phyloP scores from a whole-genome alignment of 345 rosid species.

The Eutrema yunnanense region DNA sequence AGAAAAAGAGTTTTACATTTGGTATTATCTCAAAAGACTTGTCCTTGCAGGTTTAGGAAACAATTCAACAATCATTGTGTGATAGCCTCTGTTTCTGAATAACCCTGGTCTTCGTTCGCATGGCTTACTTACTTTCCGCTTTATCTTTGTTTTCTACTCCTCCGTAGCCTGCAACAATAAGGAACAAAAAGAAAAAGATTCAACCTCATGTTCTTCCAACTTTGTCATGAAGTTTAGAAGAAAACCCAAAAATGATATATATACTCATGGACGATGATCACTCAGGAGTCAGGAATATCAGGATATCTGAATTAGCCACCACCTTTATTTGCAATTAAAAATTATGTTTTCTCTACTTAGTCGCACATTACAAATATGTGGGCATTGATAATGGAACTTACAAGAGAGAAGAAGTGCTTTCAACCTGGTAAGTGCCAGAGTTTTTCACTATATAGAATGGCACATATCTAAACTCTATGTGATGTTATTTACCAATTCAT shows the following conservation, averaged over 20 bases:
- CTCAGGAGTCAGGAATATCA: background rate
- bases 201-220: background rate
- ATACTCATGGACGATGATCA: background rate
- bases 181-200: background rate
- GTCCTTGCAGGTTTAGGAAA: constrained; percentile 4
- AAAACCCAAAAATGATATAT: background rate
- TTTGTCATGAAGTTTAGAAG: background rate
- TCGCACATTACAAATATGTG: background rate
- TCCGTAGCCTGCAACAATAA: constrained; percentile 9
- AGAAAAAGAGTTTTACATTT: background rate
- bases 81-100: background rate
- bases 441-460: background rate
- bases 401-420: background rate
- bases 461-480: background rate
- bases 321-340: background rate
- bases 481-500: background rate
- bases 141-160: background rate
- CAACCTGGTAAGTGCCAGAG: background rate
- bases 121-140: background rate
- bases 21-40: background rate
- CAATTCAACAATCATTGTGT: constrained; percentile 5
- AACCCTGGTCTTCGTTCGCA: background rate
- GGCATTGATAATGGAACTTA: background rate
- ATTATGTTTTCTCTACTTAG: background rate
- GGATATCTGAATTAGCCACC: background rate